phyloP scores from a whole-genome alignment of 768 basidiomycete genomes.

The Lentinula raphanica region DNA sequence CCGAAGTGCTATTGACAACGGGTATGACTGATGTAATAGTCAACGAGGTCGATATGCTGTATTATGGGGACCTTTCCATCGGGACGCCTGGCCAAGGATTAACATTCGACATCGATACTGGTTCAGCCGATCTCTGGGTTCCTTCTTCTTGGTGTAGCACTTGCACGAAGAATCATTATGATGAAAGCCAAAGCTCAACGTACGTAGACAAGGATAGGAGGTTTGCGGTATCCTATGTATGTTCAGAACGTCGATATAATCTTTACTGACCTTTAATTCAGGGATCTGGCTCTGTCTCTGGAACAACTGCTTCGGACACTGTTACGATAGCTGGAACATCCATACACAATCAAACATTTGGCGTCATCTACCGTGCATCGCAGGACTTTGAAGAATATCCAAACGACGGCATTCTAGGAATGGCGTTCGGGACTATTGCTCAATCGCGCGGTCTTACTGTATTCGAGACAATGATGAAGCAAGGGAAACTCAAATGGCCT shows the following conservation, averaged over 20 bases:
- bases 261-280: constrained; percentile 9
- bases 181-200: constrained; percentile 34
- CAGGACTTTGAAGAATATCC: constrained; percentile 46
- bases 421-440: constrained; percentile 58
- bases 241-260: background rate
- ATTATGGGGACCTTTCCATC: constrained; percentile 42
- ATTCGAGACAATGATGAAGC: constrained; percentile 55
- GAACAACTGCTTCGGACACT: constrained; percentile 44
- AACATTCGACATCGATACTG: constrained; percentile 62
- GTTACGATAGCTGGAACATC: constrained; percentile 42
- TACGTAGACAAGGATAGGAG: constrained; percentile 24
- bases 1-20: background rate
- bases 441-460: constrained; percentile 43
- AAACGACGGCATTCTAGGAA: constrained; percentile 53
- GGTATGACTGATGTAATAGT: constrained; percentile 9
- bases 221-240: constrained; percentile 43
- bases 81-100: constrained; percentile 53
- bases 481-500: constrained; percentile 32
- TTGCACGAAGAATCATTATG: constrained; percentile 37
- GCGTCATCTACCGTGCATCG: constrained; percentile 42
- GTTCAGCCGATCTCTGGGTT: constrained; percentile 63
- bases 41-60: constrained; percentile 26
- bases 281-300: constrained; percentile 52
- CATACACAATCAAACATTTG: constrained; percentile 49
- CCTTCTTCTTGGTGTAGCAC: constrained; percentile 29